Evolutionary conservation across 306 rosid genomes (phyloP).

Genomic region (Spatholobus suberectus): DNA sequence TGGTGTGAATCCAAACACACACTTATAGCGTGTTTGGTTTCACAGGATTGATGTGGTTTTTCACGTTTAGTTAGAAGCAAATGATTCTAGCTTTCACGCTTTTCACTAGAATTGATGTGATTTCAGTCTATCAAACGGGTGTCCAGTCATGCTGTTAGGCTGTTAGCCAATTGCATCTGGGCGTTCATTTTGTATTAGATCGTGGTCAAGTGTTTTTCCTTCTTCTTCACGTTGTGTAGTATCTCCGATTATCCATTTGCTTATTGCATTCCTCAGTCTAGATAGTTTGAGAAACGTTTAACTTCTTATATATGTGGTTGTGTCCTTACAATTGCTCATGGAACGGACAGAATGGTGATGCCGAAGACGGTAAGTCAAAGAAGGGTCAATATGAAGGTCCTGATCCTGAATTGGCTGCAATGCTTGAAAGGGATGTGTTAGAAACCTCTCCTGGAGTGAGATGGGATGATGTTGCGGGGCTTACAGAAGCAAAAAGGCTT

Average conservation of each 20-base stretch:
- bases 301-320: conserved; percentile 12
- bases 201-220: not conserved
- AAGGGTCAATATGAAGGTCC: conserved; percentile 91
- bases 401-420: conserved; percentile 97
- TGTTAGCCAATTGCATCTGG: not conserved
- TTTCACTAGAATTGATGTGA: not conserved
- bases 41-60: too few relatives aligned
- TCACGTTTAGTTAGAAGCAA: too few relatives aligned
- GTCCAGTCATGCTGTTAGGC: too few relatives aligned
- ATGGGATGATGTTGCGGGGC: conserved; percentile 99
- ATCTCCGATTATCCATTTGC: not conserved
- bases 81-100: too few relatives aligned
- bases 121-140: too few relatives aligned
- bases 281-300: conserved; percentile 12
- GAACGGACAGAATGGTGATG: conserved; percentile 67
- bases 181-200: conserved; percentile 16
- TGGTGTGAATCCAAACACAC: not conserved
- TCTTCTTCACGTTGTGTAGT: conserved; percentile 4
- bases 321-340: conserved; percentile 31
- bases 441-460: conserved; percentile 98
- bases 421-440: conserved; percentile 97
- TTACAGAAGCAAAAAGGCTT: conserved; percentile 94
- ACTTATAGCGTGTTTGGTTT: not conserved
- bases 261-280: conserved; percentile 6
- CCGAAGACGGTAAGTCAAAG: conserved; percentile 88